These are phyloP conservation scores for Leishmania aethiopica DNA, from an alignment of 208 protist species.

Conservation along the genomic window DNA sequence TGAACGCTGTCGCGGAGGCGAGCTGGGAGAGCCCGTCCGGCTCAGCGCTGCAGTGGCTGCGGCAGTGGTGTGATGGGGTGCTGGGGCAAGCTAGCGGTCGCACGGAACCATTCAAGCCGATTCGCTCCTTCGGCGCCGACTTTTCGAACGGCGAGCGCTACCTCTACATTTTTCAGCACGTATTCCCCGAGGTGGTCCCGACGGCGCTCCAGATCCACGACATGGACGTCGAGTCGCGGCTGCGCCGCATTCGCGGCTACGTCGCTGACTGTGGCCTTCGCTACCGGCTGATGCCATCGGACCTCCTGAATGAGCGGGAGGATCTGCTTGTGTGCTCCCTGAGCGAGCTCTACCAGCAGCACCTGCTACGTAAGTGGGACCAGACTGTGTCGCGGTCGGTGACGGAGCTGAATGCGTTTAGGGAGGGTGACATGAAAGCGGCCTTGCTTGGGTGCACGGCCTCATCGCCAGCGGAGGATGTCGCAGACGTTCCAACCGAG, in stretches of 20 bases:
- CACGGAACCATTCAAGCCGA: slow-evolving; percentile 11
- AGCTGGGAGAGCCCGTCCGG: slow-evolving; percentile 7
- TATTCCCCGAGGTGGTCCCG: slow-evolving; percentile 47
- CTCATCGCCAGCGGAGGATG: neutral
- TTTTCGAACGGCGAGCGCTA: slow-evolving; percentile 74
- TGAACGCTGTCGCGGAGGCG: neutral
- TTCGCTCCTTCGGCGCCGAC: slow-evolving; percentile 62
- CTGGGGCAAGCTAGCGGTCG: slow-evolving; percentile 19
- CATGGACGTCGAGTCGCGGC: slow-evolving; percentile 42
- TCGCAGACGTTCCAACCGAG: neutral
- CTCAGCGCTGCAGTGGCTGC: slow-evolving; percentile 34
- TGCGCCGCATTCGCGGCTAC: slow-evolving; percentile 56
- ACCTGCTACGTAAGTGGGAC: slow-evolving; percentile 25
- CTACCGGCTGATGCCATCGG: slow-evolving; percentile 46
- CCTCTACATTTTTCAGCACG: slow-evolving; percentile 50
- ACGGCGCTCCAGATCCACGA: slow-evolving; percentile 26
- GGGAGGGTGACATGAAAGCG: slow-evolving; percentile 10
- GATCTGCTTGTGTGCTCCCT: slow-evolving; percentile 69
- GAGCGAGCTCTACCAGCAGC: slow-evolving; percentile 47
- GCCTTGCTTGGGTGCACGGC: slow-evolving; percentile 8
- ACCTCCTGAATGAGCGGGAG: slow-evolving; percentile 68
- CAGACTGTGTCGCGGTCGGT: slow-evolving; percentile 5
- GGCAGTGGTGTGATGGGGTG: slow-evolving; percentile 71
- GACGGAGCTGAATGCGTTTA: slow-evolving; percentile 19
- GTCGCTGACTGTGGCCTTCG: slow-evolving; percentile 41